Conservation (phyloP, 2,329 filamentous ascomycete species). For the Venturia asperata region DNA sequence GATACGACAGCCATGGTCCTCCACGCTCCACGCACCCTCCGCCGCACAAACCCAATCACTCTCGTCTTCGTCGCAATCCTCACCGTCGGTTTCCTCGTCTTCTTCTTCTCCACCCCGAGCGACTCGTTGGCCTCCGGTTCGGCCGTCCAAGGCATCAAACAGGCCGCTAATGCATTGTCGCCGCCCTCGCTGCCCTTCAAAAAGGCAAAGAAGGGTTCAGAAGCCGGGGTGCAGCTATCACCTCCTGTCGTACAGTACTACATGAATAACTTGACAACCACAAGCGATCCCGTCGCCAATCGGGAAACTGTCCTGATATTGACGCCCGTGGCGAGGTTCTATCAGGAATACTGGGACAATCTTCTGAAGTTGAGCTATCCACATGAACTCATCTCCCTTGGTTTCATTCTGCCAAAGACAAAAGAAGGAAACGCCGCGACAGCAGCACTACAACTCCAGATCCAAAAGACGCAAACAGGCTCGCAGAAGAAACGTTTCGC, state of each 20-base stretch:
- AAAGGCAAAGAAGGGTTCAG: constrained; percentile 44
- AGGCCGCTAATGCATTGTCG: constrained; percentile 63
- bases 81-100: constrained; percentile 51
- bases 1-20: constrained; percentile 34
- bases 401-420: constrained; percentile 92
- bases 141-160: constrained; percentile 44
- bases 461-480: constrained; percentile 78
- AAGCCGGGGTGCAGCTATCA: constrained; percentile 48
- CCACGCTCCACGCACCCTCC: constrained; percentile 59
- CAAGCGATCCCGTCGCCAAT: constrained; percentile 66
- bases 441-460: constrained; percentile 71
- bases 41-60: constrained; percentile 72
- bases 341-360: constrained; percentile 93
- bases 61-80: constrained; percentile 64
- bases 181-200: constrained; percentile 68
- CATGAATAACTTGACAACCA: constrained; percentile 89
- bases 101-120: constrained; percentile 51
- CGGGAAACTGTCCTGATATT: constrained; percentile 83
- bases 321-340: constrained; percentile 89
- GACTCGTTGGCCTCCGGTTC: constrained; percentile 39
- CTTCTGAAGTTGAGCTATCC: constrained; percentile 77
- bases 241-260: constrained; percentile 89
- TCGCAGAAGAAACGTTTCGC: constrained; percentile 78
- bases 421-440: constrained; percentile 87
- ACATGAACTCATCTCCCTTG: constrained; percentile 87